Base-by-base conservation (phyloP, 1,284 basidiomycete genomes). In the Ustilago bromivora region DNA sequence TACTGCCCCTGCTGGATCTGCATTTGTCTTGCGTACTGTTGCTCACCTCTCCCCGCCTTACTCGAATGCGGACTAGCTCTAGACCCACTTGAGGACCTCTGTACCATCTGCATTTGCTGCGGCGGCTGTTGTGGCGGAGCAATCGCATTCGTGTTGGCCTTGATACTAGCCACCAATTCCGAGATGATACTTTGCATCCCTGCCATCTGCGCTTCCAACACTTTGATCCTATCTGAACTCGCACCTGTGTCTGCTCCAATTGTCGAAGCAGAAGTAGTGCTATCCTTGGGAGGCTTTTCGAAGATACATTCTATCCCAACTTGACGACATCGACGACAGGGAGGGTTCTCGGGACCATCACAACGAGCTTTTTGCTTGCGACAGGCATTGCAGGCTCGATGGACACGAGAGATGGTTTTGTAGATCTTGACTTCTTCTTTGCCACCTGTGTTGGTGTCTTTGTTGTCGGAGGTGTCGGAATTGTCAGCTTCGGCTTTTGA, bases 261-360 rank as follows among this genome's bases (percentile, higher is more conserved):
- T 0, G 54, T 43, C 0, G 56, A 28, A 35, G 69, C 47, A 1
- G 66, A 13, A 0, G 70, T 4, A 0, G 43, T 35, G 23, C 88
- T 89, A 88, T 93, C 94, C 88, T 92, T 93, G 87, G 94, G 92
- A 81, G 94, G 94, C 87, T 96, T 96, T 87, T 96, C 95, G 86
- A 96, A 97, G 54, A 97, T 88, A 84, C 95, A 97, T 40, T 90
- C 89, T 11, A 91, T 92, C 12, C 93, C 93, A 84, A 92, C 93
- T 57, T 93, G 89, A 81, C 92, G 90, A 88, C 95, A 97, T 62
- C 95, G 91, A 87, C 92, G 91, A 89, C 95, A 95, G 74, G 93
- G 93, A 87, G 92, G 89, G 92, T 94, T 59, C 31, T 70, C 75
- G 15, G 75, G 72, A 8, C 75, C 76, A 43, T 80, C 77, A 40